phyloP scores from a whole-genome alignment of 176 grass and related monocot species.

The Alopecurus myosuroides region DNA sequence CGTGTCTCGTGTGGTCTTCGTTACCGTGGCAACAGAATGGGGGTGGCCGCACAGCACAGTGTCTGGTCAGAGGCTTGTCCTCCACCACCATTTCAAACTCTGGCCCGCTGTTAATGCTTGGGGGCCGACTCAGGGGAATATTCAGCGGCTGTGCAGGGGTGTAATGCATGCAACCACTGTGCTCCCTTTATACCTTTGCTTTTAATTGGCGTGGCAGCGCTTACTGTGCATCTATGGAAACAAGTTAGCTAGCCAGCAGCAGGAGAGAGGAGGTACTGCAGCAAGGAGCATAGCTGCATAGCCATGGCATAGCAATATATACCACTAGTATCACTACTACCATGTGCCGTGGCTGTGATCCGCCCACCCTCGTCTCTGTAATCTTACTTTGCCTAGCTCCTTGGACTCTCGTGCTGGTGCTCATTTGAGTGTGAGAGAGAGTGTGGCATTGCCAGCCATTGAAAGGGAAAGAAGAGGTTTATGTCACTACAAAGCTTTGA shows the following conservation, averaged over 20 bases:
- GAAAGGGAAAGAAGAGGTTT: background rate
- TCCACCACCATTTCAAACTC: constrained; percentile 34
- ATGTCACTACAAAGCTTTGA: background rate
- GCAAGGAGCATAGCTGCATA: background rate
- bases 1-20: background rate
- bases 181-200: constrained; percentile 37
- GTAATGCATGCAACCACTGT: constrained; percentile 49
- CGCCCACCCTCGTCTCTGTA: background rate
- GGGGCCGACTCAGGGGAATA: constrained; percentile 39
- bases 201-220: constrained; percentile 27
- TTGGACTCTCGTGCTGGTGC: background rate
- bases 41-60: background rate
- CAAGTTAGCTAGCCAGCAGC: background rate
- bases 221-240: constrained; percentile 8
- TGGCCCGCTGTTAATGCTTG: constrained; percentile 34
- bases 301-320: background rate
- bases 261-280: background rate
- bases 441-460: background rate
- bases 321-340: background rate
- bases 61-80: constrained; percentile 13
- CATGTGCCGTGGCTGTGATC: background rate
- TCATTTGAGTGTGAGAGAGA: background rate
- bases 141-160: constrained; percentile 41
- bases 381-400: background rate
- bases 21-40: background rate